These are phyloP conservation scores for Cucurbita ficifolia DNA, from an alignment of 306 rosid species.

Conservation along the genomic window DNA sequence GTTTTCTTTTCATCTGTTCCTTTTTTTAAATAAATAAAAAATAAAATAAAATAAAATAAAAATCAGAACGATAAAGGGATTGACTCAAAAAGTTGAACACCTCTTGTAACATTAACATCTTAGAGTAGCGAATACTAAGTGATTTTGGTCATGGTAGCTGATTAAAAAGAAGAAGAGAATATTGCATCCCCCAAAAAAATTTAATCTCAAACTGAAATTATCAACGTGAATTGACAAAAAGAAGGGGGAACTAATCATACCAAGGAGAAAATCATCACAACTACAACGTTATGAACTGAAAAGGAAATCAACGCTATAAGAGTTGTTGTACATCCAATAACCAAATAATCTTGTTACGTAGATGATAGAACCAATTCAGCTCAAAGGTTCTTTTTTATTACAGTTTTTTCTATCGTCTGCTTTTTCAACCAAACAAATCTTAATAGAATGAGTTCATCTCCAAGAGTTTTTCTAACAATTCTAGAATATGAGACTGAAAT, in stretches of 20 bases:
- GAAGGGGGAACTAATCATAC: not conserved
- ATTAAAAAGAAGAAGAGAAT: conserved; percentile 9
- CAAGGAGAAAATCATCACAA: not conserved
- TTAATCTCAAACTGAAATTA: not conserved
- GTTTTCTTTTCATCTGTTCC: not conserved
- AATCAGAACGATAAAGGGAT: conserved; percentile 18
- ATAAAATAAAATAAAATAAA: no score
- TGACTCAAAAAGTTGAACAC: conserved; percentile 70
- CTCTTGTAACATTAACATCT: conserved; percentile 84
- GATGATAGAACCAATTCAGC: not conserved
- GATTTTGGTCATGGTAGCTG: conserved; percentile 95
- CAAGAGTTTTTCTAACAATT: not conserved
- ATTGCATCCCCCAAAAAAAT: not conserved
- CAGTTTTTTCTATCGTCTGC: not conserved
- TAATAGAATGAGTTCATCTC: not conserved
- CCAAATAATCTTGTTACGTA: not conserved
- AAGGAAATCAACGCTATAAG: not conserved
- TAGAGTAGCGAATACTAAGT: conserved; percentile 83
- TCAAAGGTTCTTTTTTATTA: not conserved
- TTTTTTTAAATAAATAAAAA: no score
- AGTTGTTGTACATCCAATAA: not conserved
- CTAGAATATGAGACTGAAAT: not conserved
- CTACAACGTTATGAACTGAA: not conserved
- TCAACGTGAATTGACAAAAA: not conserved
- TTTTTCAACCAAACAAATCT: not conserved